Evolutionary conservation across 768 basidiomycete genomes (phyloP).

Genomic region (Suillus occidentalis): DNA sequence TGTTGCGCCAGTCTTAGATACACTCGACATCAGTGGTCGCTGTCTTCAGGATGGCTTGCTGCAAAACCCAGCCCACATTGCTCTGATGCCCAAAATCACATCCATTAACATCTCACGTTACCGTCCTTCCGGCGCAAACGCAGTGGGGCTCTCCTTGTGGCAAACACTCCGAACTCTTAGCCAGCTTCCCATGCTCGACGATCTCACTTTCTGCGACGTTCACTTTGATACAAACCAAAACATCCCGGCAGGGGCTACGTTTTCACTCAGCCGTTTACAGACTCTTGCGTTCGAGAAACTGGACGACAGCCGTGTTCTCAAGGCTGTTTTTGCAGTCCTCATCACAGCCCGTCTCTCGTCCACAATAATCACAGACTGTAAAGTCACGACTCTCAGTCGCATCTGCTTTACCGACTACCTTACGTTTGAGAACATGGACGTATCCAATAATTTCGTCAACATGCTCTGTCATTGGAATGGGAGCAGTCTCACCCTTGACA

Average conservation of each 20-base stretch:
- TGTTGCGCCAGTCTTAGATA: background rate
- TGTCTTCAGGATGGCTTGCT: background rate
- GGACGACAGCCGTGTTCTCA: background rate
- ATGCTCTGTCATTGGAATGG: background rate
- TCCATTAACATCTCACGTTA: background rate
- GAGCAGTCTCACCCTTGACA: background rate
- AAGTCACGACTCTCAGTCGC: background rate
- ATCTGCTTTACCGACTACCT: background rate
- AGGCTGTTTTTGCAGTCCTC: background rate
- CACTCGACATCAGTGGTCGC: background rate
- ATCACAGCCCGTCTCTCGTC: background rate
- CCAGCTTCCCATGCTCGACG: background rate
- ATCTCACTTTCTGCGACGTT: conserved; percentile 1
- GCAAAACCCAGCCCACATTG: background rate
- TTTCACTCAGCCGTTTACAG: background rate
- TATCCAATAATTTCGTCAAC: background rate
- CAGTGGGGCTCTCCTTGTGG: background rate
- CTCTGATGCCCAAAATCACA: background rate
- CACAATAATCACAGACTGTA: conserved; percentile 2
- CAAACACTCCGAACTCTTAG: background rate
- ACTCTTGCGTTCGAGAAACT: conserved; percentile 5
- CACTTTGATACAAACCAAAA: background rate
- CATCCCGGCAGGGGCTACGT: background rate
- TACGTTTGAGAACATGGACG: conserved; percentile 1
- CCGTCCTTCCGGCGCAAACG: background rate